Percentiles rank a stretch among this genome's conserved stretches.
Conservation (phyloP, 2,329 filamentous ascomycete species). For the Botryotinia calthae region DNA sequence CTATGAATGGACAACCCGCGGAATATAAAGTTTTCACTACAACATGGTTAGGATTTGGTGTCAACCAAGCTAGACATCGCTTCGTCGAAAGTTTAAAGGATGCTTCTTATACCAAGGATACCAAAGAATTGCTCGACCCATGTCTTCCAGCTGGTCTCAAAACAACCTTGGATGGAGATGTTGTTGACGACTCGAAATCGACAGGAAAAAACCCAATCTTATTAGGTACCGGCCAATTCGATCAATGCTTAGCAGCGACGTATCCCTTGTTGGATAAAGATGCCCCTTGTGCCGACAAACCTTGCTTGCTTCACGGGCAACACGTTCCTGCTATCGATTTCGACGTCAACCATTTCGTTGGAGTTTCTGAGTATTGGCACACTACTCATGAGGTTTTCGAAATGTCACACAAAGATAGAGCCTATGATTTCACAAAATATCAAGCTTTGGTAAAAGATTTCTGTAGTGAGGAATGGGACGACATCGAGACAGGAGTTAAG, state of each 20-base stretch:
- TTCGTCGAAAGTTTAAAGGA: constrained; percentile 78
- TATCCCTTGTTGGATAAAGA: constrained; percentile 89
- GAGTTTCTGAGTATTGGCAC: constrained; percentile 98
- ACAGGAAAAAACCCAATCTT: constrained; percentile 53
- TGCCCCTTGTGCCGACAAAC: constrained; percentile 73
- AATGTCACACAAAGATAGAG: constrained; percentile 68
- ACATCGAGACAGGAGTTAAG: constrained; percentile 66
- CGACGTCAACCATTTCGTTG: constrained; percentile 94
- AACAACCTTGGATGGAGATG: constrained; percentile 68
- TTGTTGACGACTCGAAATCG: constrained; percentile 42
- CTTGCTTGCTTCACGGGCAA: constrained; percentile 86
- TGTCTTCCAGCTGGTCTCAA: constrained; percentile 79
- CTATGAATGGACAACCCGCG: constrained; percentile 69
- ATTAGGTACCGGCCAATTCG: constrained; percentile 81
- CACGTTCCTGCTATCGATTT: constrained; percentile 97
- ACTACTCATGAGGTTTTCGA: constrained; percentile 94
- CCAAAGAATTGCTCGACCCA: constrained; percentile 77
- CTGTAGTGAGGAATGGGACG: constrained; percentile 78
- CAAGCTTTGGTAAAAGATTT: constrained; percentile 82
- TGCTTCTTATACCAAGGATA: constrained; percentile 55
- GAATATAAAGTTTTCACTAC: constrained; percentile 94
- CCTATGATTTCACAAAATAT: constrained; percentile 88
- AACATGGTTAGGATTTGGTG: constrained; percentile 97
- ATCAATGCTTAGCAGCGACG: constrained; percentile 77
- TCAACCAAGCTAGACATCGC: constrained; percentile 82